Conservation (phyloP, 2,329 filamentous ascomycete species). For the Lizonia empirigonia region DNA sequence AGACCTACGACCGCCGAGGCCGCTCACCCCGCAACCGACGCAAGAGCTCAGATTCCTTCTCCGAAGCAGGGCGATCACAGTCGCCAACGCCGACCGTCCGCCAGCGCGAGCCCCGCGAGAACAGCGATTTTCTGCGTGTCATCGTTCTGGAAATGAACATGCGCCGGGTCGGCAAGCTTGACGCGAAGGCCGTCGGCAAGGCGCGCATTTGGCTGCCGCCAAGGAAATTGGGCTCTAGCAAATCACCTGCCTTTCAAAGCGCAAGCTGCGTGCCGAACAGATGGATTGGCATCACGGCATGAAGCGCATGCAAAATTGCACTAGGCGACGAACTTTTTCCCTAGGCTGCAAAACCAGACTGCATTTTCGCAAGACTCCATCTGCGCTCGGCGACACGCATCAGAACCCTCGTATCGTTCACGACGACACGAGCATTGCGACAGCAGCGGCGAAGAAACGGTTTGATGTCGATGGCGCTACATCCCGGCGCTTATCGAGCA, state of each 20-base stretch:
- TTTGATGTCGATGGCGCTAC: slow-evolving; percentile 18
- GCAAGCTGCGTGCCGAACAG: slow-evolving; percentile 42
- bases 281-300: slow-evolving; percentile 42
- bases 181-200: slow-evolving; percentile 59
- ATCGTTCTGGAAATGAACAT: slow-evolving; percentile 73
- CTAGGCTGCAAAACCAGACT: slow-evolving; percentile 4
- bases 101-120: slow-evolving; percentile 67
- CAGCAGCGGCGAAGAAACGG: slow-evolving; percentile 7
- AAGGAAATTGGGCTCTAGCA: slow-evolving; percentile 48
- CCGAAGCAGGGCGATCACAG: slow-evolving; percentile 52
- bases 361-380: background rate
- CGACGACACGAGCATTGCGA: background rate
- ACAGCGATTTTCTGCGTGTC: slow-evolving; percentile 66
- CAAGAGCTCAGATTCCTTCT: slow-evolving; percentile 45
- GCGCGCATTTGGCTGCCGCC: slow-evolving; percentile 67
- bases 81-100: slow-evolving; percentile 54
- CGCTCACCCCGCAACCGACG: slow-evolving; percentile 37
- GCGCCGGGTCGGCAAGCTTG: slow-evolving; percentile 66
- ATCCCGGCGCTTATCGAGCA: slow-evolving; percentile 23
- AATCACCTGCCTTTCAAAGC: slow-evolving; percentile 31
- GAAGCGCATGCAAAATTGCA: slow-evolving; percentile 20
- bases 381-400: slow-evolving; percentile 28
- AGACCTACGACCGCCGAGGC: slow-evolving; percentile 60
- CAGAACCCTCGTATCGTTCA: slow-evolving; percentile 17
- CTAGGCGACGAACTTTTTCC: slow-evolving; percentile 16